phyloP scores from a whole-genome alignment of 2,329 filamentous ascomycete genomes.

The Leptographium procerum region DNA sequence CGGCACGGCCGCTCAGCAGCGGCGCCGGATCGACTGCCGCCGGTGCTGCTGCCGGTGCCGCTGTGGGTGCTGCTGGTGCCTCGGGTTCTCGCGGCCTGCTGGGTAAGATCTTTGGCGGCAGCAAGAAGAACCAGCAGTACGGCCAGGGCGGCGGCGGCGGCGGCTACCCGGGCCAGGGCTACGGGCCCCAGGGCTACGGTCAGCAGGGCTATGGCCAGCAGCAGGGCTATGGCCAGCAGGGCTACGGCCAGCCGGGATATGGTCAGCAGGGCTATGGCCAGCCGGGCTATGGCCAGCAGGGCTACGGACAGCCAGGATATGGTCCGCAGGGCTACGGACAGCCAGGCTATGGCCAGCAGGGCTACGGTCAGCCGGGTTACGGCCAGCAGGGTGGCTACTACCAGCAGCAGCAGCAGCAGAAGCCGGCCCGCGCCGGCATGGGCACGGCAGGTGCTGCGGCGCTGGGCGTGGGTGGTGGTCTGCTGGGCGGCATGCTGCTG shows the following conservation, averaged over 20 bases:
- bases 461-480: constrained; percentile 67
- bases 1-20: neutral
- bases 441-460: constrained; percentile 65
- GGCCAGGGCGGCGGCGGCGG: constrained; percentile 17
- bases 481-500: constrained; percentile 67
- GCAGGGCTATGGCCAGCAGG: neutral
- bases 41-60: neutral
- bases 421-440: constrained; percentile 32
- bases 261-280: constrained; percentile 17
- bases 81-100: constrained; percentile 34
- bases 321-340: too few relatives aligned
- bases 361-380: constrained; percentile 18
- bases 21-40: neutral
- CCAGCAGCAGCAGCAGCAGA: constrained; percentile 27
- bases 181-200: constrained; percentile 15
- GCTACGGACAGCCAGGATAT: neutral
- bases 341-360: constrained; percentile 8
- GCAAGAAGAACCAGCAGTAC: constrained; percentile 20
- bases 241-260: constrained; percentile 22
- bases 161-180: constrained; percentile 17
- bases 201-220: constrained; percentile 8
- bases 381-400: constrained; percentile 14
- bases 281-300: too few relatives aligned
- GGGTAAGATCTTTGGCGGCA: constrained; percentile 41
- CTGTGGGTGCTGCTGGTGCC: neutral